Conservation (phyloP, 345 rosid species). For the Brassica incana region DNA sequence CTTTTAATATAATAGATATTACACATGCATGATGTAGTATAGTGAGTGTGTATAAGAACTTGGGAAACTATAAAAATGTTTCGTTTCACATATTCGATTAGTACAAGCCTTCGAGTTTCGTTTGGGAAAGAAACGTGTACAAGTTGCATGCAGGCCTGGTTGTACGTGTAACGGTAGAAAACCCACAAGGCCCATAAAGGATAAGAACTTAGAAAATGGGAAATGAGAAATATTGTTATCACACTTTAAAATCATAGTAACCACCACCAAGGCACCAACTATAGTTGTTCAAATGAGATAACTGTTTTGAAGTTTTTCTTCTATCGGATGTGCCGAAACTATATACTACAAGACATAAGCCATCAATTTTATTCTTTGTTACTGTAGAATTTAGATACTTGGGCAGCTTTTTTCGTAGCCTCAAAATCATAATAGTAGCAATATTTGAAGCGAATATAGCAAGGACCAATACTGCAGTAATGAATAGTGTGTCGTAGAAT, state of each 20-base stretch:
- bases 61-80: not conserved
- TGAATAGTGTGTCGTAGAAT: constrained; percentile 31
- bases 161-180: not conserved
- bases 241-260: not conserved
- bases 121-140: not conserved
- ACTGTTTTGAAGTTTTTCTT: not conserved
- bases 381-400: not conserved
- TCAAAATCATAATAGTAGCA: not conserved
- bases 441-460: not conserved
- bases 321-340: not conserved
- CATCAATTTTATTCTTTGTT: not conserved
- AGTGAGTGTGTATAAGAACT: not conserved
- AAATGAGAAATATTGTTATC: not conserved
- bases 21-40: not conserved
- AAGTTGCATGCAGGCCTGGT: not conserved
- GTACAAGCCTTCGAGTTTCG: not conserved
- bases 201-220: not conserved
- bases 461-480: constrained; percentile 7
- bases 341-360: not conserved
- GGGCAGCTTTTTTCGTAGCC: not conserved
- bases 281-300: not conserved
- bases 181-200: constrained; percentile 15
- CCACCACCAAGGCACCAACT: not conserved
- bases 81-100: not conserved
- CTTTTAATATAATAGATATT: not conserved